Percentiles rank a stretch among this genome's conserved stretches.
Conservation (phyloP, 495 filamentous ascomycete genomes). For the Tetracladium setigerum region DNA sequence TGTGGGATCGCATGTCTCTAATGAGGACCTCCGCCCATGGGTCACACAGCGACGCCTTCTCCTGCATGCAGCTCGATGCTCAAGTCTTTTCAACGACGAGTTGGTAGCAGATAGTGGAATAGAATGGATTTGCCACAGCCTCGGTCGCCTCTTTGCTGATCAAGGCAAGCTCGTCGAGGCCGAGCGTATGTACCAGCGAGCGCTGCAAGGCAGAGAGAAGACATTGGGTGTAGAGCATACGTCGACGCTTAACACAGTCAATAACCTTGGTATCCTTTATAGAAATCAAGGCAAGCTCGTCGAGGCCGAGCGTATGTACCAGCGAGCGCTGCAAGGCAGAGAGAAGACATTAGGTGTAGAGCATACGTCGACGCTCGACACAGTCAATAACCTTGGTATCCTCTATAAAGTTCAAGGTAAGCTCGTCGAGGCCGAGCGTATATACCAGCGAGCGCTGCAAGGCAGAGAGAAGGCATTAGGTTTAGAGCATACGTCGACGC, state of each 20-base stretch:
- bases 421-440: constrained; percentile 25
- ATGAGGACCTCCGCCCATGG: constrained; percentile 16
- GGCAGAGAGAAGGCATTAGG: constrained; percentile 29
- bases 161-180: constrained; percentile 26
- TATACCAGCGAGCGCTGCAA: constrained; percentile 24
- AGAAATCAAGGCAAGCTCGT: constrained; percentile 3
- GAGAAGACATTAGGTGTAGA: constrained; percentile 31
- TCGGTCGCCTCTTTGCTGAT: constrained; percentile 22
- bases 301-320: constrained; percentile 24
- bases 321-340: constrained; percentile 24
- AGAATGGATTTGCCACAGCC: constrained; percentile 17
- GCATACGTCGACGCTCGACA: constrained; percentile 23
- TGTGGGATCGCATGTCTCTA: constrained; percentile 11
- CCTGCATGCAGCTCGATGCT: constrained; percentile 26
- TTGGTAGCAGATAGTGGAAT: constrained; percentile 30
- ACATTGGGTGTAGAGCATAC: constrained; percentile 29
- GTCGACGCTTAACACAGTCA: constrained; percentile 26
- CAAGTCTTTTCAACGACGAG: constrained; percentile 26
- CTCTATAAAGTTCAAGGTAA: too few relatives aligned
- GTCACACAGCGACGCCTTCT: constrained; percentile 26
- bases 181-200: constrained; percentile 29
- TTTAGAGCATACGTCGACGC: constrained; percentile 27
- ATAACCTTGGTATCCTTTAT: constrained; percentile 15
- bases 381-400: constrained; percentile 6
- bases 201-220: constrained; percentile 31